These are phyloP conservation scores for Sclerospora graminicola DNA, from an alignment of 352 stramenopile genomes.

Conservation along the genomic window DNA sequence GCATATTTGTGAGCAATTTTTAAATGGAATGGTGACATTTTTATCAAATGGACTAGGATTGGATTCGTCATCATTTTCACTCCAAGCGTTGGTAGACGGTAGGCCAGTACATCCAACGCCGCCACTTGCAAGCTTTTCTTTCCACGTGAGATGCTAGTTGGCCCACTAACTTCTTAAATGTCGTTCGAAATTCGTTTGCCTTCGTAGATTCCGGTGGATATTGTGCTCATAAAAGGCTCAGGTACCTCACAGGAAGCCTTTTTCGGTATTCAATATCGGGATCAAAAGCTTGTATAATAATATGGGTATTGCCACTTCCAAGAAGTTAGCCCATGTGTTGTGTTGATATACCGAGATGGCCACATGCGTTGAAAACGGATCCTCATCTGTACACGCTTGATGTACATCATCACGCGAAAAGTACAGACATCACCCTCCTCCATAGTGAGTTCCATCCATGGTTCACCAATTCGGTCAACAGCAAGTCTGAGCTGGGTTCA, in stretches of 20 bases:
- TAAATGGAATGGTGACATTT: constrained; percentile 43
- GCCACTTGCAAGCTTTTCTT: constrained; percentile 49
- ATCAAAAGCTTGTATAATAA: constrained; percentile 75
- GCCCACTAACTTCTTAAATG: constrained; percentile 37
- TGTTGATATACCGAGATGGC: constrained; percentile 86
- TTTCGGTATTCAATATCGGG: constrained; percentile 59
- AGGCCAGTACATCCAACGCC: constrained; percentile 62
- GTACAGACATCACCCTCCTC: constrained; percentile 81
- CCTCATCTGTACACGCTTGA: constrained; percentile 63
- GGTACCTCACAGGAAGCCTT: constrained; percentile 62
- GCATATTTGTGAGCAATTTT: constrained; percentile 57
- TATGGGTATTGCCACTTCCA: constrained; percentile 69
- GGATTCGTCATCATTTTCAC: constrained; percentile 8
- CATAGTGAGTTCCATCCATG: constrained; percentile 75
- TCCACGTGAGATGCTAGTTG: constrained; percentile 42
- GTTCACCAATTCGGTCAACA: constrained; percentile 50
- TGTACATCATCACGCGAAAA: constrained; percentile 77
- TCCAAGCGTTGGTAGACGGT: constrained; percentile 46
- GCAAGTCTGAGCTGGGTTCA: constrained; percentile 74
- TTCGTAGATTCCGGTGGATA: constrained; percentile 28
- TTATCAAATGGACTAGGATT: constrained; percentile 35
- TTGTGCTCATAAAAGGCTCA: constrained; percentile 65
- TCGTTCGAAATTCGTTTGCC: constrained; percentile 36
- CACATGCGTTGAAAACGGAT: constrained; percentile 79
- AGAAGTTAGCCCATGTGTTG: constrained; percentile 82